Evolutionary conservation across 23 red algal genomes (phyloP).

Genomic region (Agarophyton chilense): DNA sequence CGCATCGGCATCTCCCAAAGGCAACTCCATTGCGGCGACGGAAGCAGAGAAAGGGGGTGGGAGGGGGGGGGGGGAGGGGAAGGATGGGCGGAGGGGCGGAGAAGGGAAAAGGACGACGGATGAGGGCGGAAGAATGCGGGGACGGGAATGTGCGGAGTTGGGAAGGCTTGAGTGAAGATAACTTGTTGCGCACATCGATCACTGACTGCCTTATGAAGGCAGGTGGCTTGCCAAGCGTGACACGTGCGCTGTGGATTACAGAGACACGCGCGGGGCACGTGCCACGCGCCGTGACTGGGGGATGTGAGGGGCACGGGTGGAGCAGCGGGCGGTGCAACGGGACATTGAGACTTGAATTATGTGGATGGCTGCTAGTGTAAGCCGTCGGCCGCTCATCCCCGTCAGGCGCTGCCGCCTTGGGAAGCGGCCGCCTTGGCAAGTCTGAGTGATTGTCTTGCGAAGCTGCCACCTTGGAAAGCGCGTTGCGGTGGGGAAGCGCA

Average conservation of each 20-base stretch:
- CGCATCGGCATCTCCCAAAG: background rate
- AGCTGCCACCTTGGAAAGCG: no score
- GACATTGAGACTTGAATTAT: no score
- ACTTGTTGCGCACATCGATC: background rate
- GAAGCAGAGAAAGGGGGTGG: background rate
- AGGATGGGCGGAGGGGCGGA: background rate
- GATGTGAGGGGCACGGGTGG: background rate
- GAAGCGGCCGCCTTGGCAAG: no score
- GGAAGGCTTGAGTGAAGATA: background rate
- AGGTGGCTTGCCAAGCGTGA: background rate
- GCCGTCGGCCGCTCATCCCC: no score
- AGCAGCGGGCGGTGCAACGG: no score
- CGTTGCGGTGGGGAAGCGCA: no score
- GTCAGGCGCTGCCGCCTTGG: no score
- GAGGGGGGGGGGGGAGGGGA: background rate
- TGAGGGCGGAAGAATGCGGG: background rate
- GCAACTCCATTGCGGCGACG: background rate
- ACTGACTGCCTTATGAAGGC: background rate
- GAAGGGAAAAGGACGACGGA: background rate
- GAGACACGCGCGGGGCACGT: background rate
- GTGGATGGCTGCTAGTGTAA: no score
- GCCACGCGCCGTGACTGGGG: background rate
- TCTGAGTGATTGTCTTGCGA: no score
- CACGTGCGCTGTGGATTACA: background rate
- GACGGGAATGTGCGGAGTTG: background rate